Percentiles rank a stretch among this genome's conserved stretches.
Evolutionary conservation across 2,329 filamentous ascomycete species (phyloP).

Genomic region (Phialophora expanda): DNA sequence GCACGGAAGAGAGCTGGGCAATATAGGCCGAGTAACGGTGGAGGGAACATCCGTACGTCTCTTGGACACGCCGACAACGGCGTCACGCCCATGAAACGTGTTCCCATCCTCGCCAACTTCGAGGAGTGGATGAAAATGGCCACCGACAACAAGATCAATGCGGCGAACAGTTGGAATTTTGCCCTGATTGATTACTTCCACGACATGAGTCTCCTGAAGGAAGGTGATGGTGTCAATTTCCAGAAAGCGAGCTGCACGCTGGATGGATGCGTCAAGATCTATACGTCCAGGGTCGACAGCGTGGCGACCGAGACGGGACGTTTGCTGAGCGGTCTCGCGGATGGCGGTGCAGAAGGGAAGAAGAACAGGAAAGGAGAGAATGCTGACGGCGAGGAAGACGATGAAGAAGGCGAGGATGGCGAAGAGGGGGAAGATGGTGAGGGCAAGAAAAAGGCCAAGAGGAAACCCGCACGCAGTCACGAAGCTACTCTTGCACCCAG

Average conservation of each 20-base stretch:
- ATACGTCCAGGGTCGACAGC: conserved; percentile 96
- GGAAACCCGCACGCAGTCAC: conserved; percentile 78
- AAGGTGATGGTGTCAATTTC: conserved; percentile 97
- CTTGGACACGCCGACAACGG: conserved; percentile 34
- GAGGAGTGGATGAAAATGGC: conserved; percentile 99
- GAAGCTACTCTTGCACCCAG: conserved; percentile 92
- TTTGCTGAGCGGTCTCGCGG: conserved; percentile 87
- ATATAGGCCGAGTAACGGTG: conserved; percentile 24
- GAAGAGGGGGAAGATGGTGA: conserved; percentile 55
- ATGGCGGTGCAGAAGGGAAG: conserved; percentile 69
- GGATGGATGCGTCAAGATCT: conserved; percentile 98
- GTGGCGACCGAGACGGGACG: conserved; percentile 97
- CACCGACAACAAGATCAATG: conserved; percentile 99
- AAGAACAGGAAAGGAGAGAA: conserved; percentile 64
- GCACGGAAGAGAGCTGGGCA: conserved; percentile 27
- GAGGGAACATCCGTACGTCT: conserved; percentile 7
- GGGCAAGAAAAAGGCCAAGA: conserved; percentile 68
- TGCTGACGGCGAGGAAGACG: conserved; percentile 67
- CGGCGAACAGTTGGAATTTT: conserved; percentile 98
- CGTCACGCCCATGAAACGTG: conserved; percentile 39
- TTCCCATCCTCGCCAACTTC: conserved; percentile 91
- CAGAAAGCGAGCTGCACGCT: conserved; percentile 97
- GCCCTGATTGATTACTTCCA: conserved; percentile 99
- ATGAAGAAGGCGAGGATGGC: conserved; percentile 69
- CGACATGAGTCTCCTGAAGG: conserved; percentile 95